Evolutionary conservation across 345 rosid genomes (phyloP).

Genomic region (Murraya paniculata): DNA sequence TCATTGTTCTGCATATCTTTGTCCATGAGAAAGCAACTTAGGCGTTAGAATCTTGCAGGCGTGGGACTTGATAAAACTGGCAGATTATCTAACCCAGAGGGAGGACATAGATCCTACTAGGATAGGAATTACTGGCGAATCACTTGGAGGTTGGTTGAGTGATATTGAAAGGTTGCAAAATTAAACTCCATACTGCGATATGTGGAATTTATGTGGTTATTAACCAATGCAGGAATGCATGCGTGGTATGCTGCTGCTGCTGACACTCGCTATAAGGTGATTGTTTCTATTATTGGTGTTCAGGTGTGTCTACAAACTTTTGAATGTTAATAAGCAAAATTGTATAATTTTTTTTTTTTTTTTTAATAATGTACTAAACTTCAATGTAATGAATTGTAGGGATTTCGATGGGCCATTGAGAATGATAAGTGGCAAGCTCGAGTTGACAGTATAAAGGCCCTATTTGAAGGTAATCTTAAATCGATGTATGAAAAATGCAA

Average conservation of each 20-base stretch:
- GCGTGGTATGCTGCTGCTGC: slow-evolving; percentile 93
- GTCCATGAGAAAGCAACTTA: slow-evolving; percentile 9
- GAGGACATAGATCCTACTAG: slow-evolving; percentile 69
- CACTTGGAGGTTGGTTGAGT: slow-evolving; percentile 78
- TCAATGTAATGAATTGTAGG: slow-evolving; percentile 38
- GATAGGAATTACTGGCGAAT: slow-evolving; percentile 92
- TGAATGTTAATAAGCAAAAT: neutral
- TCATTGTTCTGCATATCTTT: neutral
- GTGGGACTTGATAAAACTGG: slow-evolving; percentile 89
- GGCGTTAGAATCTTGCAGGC: slow-evolving; percentile 38
- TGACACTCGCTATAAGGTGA: slow-evolving; percentile 69
- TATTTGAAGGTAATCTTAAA: slow-evolving; percentile 69
- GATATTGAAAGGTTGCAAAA: neutral
- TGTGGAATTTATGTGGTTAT: slow-evolving; percentile 9
- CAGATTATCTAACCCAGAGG: slow-evolving; percentile 73
- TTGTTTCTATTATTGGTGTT: slow-evolving; percentile 78
- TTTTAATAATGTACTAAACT: slow-evolving; percentile 5
- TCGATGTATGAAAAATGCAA: neutral
- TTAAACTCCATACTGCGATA: slow-evolving; percentile 6
- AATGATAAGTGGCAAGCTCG: slow-evolving; percentile 80
- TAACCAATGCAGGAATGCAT: slow-evolving; percentile 73
- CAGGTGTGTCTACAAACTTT: slow-evolving; percentile 46
- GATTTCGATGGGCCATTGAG: slow-evolving; percentile 86
- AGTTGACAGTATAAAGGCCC: slow-evolving; percentile 69
- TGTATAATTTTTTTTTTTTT: neutral